Percentiles rank a stretch among this genome's conserved stretches.
Evolutionary conservation across 78 protist species (phyloP).

Genomic region (Dictyostelium brefeldianum): DNA sequence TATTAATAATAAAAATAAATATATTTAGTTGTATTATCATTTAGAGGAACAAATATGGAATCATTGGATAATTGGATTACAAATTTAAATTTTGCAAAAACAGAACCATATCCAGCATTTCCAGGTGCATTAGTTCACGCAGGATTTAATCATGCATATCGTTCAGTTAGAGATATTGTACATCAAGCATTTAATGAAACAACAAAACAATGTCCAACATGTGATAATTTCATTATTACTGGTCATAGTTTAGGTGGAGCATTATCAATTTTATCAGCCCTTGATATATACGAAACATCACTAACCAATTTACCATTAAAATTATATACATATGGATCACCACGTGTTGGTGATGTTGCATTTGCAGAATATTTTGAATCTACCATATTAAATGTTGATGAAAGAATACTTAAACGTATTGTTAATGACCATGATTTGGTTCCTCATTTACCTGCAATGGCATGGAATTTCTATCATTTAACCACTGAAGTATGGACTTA

Average conservation of each 20-base stretch:
- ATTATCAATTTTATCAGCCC: constrained; percentile 25
- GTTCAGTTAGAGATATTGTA: constrained; percentile 14
- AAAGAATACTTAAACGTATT: neutral
- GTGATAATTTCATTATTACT: constrained; percentile 6
- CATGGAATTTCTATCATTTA: constrained; percentile 37
- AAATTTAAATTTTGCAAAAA: constrained; percentile 52
- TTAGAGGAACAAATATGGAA: constrained; percentile 68
- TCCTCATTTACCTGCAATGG: constrained; percentile 66
- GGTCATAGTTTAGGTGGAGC: constrained; percentile 81
- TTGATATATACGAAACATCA: constrained; percentile 23
- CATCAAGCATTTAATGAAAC: neutral
- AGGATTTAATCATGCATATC: constrained; percentile 65
- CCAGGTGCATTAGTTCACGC: constrained; percentile 60
- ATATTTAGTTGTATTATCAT: constrained; percentile 59
- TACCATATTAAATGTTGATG: neutral
- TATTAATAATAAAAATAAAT: neutral
- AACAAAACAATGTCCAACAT: constrained; percentile 40
- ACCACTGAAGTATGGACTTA: constrained; percentile 57
- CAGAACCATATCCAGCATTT: constrained; percentile 41
- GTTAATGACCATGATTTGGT: constrained; percentile 52
- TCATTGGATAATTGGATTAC: constrained; percentile 64
- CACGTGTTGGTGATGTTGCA: constrained; percentile 66
- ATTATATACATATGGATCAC: constrained; percentile 72
- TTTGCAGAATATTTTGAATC: constrained; percentile 65
- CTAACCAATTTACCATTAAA: constrained; percentile 29